phyloP scores from a whole-genome alignment of 352 stramenopile species.

The Phytophthora multivora region DNA sequence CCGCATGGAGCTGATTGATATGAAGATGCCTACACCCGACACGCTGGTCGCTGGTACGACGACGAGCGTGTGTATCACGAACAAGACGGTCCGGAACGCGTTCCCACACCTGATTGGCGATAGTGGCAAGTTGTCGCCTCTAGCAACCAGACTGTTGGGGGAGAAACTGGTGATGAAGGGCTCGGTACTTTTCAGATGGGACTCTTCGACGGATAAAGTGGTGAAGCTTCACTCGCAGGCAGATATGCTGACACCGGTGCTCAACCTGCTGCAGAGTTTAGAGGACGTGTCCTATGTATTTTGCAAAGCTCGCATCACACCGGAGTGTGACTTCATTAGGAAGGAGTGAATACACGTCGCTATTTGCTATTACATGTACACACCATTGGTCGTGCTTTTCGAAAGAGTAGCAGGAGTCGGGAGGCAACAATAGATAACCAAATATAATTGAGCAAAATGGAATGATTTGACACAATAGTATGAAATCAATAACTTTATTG shows the following conservation, averaged over 20 bases:
- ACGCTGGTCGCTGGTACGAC: neutral
- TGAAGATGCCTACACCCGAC: neutral
- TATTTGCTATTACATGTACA: no score
- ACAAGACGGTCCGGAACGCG: neutral
- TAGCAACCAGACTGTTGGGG: neutral
- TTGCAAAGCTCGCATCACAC: neutral
- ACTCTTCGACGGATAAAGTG: neutral
- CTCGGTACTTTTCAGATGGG: constrained; percentile 2
- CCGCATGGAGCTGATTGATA: neutral
- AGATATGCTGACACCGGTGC: constrained; percentile 5
- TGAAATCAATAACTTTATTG: no score
- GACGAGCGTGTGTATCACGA: neutral
- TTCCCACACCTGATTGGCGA: constrained; percentile 1
- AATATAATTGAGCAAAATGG: no score
- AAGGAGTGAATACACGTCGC: no score
- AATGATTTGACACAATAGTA: no score
- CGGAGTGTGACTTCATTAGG: neutral
- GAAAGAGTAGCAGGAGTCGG: no score
- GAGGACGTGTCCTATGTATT: constrained; percentile 4
- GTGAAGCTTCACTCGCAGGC: neutral
- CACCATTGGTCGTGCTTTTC: no score
- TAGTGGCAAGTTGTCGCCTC: neutral
- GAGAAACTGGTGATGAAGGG: constrained; percentile 1
- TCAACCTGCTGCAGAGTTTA: constrained; percentile 2
- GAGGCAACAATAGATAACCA: no score